Conservation (phyloP, 192 early-diverging fungal species). For the Paraglomus occultum region DNA sequence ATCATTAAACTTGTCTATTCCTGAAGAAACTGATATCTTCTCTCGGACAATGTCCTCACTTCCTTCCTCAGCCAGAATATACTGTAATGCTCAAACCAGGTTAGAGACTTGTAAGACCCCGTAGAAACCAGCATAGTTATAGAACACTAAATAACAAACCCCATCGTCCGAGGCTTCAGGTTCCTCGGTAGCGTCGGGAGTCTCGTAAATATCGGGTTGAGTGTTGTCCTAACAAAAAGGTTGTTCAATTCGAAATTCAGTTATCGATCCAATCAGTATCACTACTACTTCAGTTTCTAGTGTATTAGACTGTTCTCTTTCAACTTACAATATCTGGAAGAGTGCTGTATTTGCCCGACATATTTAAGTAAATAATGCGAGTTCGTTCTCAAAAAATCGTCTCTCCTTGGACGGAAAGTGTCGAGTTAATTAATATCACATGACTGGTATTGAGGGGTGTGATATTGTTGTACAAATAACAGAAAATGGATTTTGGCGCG, state of each 20-base stretch:
- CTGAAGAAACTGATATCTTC: constrained; percentile 53
- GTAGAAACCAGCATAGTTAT: not conserved
- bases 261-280: not conserved
- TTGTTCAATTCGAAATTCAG: not conserved
- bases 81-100: constrained; percentile 3
- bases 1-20: constrained; percentile 55
- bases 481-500: too few species aligned
- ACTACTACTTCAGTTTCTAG: not conserved
- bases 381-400: too few species aligned
- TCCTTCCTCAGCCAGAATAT: constrained; percentile 52
- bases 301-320: not conserved
- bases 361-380: constrained; percentile 29
- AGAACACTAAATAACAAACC: not conserved
- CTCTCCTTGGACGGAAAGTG: too few species aligned
- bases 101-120: not conserved
- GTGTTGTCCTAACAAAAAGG: constrained; percentile 49
- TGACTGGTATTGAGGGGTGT: too few species aligned
- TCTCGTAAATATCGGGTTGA: constrained; percentile 87
- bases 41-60: constrained; percentile 58
- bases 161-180: constrained; percentile 26
- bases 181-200: constrained; percentile 54
- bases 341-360: constrained; percentile 70
- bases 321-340: constrained; percentile 75
- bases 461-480: too few species aligned
- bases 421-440: too few species aligned